A percentile compares a stretch with the other conserved stretches of the same genome.
Evolutionary conservation across 2,329 filamentous ascomycete genomes (phyloP).

Genomic region (Paraconiothyrium brasiliense): DNA sequence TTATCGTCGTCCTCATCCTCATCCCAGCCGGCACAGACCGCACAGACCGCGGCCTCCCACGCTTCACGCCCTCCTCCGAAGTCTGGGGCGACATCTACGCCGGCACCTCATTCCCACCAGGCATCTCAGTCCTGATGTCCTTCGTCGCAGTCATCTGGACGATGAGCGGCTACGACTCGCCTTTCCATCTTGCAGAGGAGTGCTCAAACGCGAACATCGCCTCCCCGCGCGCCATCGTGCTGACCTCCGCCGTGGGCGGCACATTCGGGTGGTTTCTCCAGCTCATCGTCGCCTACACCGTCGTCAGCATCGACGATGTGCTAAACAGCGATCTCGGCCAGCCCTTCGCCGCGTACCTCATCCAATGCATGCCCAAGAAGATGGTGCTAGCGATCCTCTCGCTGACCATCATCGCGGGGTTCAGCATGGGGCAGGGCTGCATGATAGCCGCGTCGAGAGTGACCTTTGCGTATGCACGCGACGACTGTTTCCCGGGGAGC

Average conservation of each 20-base stretch:
- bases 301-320: conserved; percentile 68
- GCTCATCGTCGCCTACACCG: conserved; percentile 76
- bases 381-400: conserved; percentile 70
- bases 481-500: conserved; percentile 73
- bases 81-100: conserved; percentile 75
- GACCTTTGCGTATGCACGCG: conserved; percentile 77
- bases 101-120: conserved; percentile 72
- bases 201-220: conserved; percentile 77
- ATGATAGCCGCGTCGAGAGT: conserved; percentile 74
- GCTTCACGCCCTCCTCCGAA: conserved; percentile 65
- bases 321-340: conserved; percentile 71
- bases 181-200: conserved; percentile 79
- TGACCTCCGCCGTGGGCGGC: conserved; percentile 73
- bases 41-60: conserved; percentile 62
- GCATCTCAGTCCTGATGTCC: conserved; percentile 74
- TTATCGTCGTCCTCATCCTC: conserved; percentile 72
- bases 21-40: conserved; percentile 69
- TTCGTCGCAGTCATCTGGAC: conserved; percentile 78
- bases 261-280: conserved; percentile 78
- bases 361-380: conserved; percentile 70
- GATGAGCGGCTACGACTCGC: conserved; percentile 72
- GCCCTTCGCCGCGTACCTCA: conserved; percentile 74
- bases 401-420: conserved; percentile 74
- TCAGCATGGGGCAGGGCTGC: conserved; percentile 77
- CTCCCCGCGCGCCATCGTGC: conserved; percentile 74